phyloP scores from a whole-genome alignment of 352 stramenopile genomes.

The Pythium dissotocum region DNA sequence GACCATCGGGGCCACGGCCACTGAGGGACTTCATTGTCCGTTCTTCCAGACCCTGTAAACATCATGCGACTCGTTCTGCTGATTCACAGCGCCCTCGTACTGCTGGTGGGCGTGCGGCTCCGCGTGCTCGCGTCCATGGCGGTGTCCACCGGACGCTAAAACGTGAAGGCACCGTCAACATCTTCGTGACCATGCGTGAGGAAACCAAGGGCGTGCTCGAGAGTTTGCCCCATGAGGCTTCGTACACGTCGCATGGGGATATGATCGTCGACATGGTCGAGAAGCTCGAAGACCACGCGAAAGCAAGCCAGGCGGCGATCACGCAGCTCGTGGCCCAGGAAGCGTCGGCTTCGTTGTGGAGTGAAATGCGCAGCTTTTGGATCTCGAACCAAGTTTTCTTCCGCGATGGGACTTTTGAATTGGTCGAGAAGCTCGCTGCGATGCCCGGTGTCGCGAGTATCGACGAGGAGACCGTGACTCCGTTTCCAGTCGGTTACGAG shows the following conservation, averaged over 20 bases:
- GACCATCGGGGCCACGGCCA: too few species aligned
- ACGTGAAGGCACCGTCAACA: not conserved
- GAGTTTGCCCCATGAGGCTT: not conserved
- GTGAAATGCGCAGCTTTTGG: slow-evolving; percentile 14
- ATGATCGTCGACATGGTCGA: slow-evolving; percentile 26
- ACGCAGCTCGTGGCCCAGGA: slow-evolving; percentile 15
- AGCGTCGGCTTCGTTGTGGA: not conserved
- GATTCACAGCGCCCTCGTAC: too few species aligned
- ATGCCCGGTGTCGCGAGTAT: slow-evolving; percentile 17
- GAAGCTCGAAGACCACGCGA: slow-evolving; percentile 4
- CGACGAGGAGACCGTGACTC: not conserved
- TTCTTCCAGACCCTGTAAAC: too few species aligned
- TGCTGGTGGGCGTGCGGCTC: too few species aligned
- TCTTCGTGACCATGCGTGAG: slow-evolving; percentile 5
- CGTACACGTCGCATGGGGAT: slow-evolving; percentile 2
- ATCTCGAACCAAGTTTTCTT: slow-evolving; percentile 17
- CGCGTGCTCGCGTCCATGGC: too few species aligned
- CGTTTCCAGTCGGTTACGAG: too few species aligned
- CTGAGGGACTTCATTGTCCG: too few species aligned
- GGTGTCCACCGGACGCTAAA: slow-evolving; percentile 9
- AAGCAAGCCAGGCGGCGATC: not conserved
- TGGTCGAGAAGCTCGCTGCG: slow-evolving; percentile 19
- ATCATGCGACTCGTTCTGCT: too few species aligned
- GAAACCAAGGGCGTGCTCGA: not conserved
- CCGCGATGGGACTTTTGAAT: not conserved